phyloP scores from a whole-genome alignment of 345 rosid species.

The Sonneratia alba region DNA sequence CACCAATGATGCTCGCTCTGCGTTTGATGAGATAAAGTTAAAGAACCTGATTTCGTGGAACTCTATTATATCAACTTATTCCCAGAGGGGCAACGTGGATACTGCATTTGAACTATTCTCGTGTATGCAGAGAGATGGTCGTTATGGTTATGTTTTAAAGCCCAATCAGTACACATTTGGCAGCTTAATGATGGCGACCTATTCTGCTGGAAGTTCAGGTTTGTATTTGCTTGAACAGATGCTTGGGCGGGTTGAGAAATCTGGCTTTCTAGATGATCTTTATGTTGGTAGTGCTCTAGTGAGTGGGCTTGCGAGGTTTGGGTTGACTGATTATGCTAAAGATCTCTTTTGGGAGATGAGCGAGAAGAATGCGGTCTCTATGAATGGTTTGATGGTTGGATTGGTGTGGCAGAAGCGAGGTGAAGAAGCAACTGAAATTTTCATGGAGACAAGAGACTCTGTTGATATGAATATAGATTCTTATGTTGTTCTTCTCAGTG shows the following conservation, averaged over 20 bases:
- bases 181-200: slow-evolving; percentile 63
- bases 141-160: slow-evolving; percentile 17
- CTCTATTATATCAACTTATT: slow-evolving; percentile 58
- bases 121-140: slow-evolving; percentile 41
- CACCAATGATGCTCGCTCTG: slow-evolving; percentile 32
- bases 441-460: slow-evolving; percentile 36
- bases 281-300: slow-evolving; percentile 86
- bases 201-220: slow-evolving; percentile 40
- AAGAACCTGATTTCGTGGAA: slow-evolving; percentile 68
- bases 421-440: slow-evolving; percentile 62
- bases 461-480: slow-evolving; percentile 56
- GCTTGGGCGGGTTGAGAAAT: slow-evolving; percentile 47
- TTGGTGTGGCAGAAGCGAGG: slow-evolving; percentile 53
- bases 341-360: slow-evolving; percentile 56
- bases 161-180: slow-evolving; percentile 90
- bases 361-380: slow-evolving; percentile 51
- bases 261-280: slow-evolving; percentile 59
- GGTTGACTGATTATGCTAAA: slow-evolving; percentile 43
- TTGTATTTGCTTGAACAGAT: slow-evolving; percentile 61
- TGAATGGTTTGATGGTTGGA: slow-evolving; percentile 88
- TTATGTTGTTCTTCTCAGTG: slow-evolving; percentile 55
- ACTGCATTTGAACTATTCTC: slow-evolving; percentile 58
- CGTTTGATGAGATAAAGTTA: slow-evolving; percentile 51
- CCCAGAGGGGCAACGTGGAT: slow-evolving; percentile 41
- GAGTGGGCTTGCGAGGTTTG: slow-evolving; percentile 64